Evolutionary conservation across 2,329 filamentous ascomycete species (phyloP).

Genomic region (Alternaria tenuissima): DNA sequence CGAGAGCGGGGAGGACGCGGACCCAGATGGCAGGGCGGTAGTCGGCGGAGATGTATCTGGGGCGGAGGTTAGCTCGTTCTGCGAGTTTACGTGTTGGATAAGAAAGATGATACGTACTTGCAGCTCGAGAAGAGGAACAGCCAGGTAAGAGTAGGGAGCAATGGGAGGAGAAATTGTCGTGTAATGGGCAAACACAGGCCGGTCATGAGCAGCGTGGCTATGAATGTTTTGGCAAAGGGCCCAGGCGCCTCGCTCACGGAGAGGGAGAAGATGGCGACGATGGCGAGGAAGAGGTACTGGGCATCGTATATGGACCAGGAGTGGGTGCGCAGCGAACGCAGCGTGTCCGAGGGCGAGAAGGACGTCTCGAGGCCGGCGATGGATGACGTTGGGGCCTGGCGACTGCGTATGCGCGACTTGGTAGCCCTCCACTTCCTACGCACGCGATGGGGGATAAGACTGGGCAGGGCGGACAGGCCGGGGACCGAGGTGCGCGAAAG

Average conservation of each 20-base stretch:
- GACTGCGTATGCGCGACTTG: conserved; percentile 70
- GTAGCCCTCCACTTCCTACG: conserved; percentile 69
- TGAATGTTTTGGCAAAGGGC: conserved; percentile 77
- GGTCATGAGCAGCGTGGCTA: conserved; percentile 71
- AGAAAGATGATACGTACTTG: conserved; percentile 70
- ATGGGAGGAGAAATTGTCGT: conserved; percentile 89
- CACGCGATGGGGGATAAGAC: conserved; percentile 69
- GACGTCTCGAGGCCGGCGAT: conserved; percentile 82
- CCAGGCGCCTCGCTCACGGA: conserved; percentile 81
- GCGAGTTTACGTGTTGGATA: not conserved
- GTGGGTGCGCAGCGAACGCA: conserved; percentile 77
- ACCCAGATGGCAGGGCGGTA: conserved; percentile 96
- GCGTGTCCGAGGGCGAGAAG: conserved; percentile 79
- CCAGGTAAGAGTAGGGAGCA: conserved; percentile 84
- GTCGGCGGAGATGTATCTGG: conserved; percentile 85
- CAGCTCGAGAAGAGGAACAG: conserved; percentile 91
- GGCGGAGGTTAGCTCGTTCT: conserved; percentile 24
- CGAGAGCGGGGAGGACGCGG: conserved; percentile 88
- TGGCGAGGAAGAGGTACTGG: conserved; percentile 80
- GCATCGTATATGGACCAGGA: conserved; percentile 84
- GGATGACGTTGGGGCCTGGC: conserved; percentile 72
- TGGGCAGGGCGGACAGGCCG: conserved; percentile 59
- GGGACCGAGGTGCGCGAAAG: conserved; percentile 55
- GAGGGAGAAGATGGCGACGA: conserved; percentile 82
- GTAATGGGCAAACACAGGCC: conserved; percentile 83